Conservation (phyloP, 768 basidiomycete genomes). For the Terana coerulea region DNA sequence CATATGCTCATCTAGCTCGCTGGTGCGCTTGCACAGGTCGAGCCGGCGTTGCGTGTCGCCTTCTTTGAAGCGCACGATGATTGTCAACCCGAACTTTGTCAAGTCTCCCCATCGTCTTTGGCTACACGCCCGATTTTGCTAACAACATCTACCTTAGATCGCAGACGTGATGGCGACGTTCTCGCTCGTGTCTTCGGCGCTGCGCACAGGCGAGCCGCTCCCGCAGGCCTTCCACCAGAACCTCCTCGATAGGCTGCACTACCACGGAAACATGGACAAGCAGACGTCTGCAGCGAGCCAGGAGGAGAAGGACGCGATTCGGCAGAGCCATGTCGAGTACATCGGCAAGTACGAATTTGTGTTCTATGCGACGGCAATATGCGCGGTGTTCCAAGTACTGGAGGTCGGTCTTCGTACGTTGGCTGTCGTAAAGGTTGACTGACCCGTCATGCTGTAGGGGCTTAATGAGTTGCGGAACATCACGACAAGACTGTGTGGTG, state of each 20-base stretch:
- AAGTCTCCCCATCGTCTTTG: slow-evolving; percentile 13
- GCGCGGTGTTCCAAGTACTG: slow-evolving; percentile 36
- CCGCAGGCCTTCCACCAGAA: slow-evolving; percentile 38
- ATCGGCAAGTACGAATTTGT: slow-evolving; percentile 31
- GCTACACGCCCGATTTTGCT: neutral
- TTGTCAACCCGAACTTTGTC: slow-evolving; percentile 55
- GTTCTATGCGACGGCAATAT: slow-evolving; percentile 37
- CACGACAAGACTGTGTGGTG: slow-evolving; percentile 36
- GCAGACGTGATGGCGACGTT: slow-evolving; percentile 43
- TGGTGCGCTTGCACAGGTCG: slow-evolving; percentile 39
- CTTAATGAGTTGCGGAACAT: slow-evolving; percentile 36
- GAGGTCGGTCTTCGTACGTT: slow-evolving; percentile 17
- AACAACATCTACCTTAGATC: slow-evolving; percentile 22
- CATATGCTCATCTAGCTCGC: slow-evolving; percentile 31
- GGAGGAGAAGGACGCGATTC: neutral
- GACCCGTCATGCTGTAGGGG: slow-evolving; percentile 20
- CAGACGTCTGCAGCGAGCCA: slow-evolving; percentile 12
- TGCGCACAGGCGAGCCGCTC: slow-evolving; percentile 42
- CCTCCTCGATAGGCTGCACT: slow-evolving; percentile 42
- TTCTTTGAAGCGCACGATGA: slow-evolving; percentile 43
- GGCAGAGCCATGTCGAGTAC: slow-evolving; percentile 12
- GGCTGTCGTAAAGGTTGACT: neutral
- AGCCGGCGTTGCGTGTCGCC: slow-evolving; percentile 35
- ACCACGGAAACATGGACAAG: slow-evolving; percentile 31
- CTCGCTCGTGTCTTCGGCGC: slow-evolving; percentile 39